Evolutionary conservation across 108 stramenopile species (phyloP).

Genomic region (Thalassiosira profunda): DNA sequence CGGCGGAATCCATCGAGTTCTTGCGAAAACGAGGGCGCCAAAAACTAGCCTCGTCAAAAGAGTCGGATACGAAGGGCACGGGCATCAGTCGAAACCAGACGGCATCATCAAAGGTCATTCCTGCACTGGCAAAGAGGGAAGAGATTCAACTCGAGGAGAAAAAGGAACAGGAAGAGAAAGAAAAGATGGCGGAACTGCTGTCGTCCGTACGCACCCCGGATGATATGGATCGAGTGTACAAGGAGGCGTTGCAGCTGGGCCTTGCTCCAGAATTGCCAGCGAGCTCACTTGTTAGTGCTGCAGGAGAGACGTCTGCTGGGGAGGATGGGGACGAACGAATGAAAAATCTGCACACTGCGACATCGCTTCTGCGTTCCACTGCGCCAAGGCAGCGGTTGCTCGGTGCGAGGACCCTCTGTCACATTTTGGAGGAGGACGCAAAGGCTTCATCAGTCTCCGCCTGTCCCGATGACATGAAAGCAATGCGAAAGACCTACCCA

Average conservation of each 20-base stretch:
- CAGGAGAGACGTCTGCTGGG: not conserved
- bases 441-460: constrained; percentile 21
- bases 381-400: constrained; percentile 74
- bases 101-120: not conserved
- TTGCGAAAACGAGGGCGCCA: constrained; percentile 51
- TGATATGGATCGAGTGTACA: constrained; percentile 78
- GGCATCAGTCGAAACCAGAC: not conserved
- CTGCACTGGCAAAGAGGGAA: not conserved
- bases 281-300: constrained; percentile 11
- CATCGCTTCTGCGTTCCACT: constrained; percentile 76
- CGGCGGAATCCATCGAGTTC: constrained; percentile 73
- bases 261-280: constrained; percentile 30
- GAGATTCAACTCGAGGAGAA: constrained; percentile 31
- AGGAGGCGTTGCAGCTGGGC: constrained; percentile 45
- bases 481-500: constrained; percentile 43
- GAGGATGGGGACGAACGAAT: constrained; percentile 9
- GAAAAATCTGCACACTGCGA: constrained; percentile 52
- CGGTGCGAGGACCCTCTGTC: constrained; percentile 58
- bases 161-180: constrained; percentile 54
- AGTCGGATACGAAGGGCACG: not conserved
- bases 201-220: constrained; percentile 72
- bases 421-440: constrained; percentile 40
- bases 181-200: constrained; percentile 60
- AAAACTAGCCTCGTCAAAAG: constrained; percentile 19
- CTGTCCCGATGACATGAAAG: constrained; percentile 9